Base-by-base conservation (phyloP, 805 yeast species). In the Saturnispora gosingensis region DNA sequence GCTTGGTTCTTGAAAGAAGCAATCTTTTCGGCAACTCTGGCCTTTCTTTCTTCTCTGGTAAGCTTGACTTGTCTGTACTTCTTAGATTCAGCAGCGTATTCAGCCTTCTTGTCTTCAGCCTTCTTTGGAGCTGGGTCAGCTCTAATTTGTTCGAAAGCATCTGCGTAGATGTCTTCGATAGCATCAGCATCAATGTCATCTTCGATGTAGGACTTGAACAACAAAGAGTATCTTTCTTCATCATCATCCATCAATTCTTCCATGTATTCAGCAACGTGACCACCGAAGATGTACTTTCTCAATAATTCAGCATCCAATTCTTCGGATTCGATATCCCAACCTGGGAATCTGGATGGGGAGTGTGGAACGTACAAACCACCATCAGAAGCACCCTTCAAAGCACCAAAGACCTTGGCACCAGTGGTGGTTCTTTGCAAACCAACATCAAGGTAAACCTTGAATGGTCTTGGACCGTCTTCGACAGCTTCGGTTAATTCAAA, bases 361-460 rank as follows among this genome's bases (percentile, higher is more conserved):
- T 93, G 99, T 66, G 99, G 99, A 72, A 93, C 81, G 90, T 86
- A 88, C 70, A 93, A 81, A 69, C 99, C 99, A 87, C 99, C 99
- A 74, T 93, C 99, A 61, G 98, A 91, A 71, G 99, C 99, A 86
- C 99, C 99, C 85, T 93, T 93, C 71, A 93, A 81, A 72, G 93
- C 97, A 88, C 98, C 99, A 70, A 93, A 93, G 74, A 93, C 82
- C 78, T 96, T 88, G 72, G 98, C 97, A 88, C 99, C 99, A 70
- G 98, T 90, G 80, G 99, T 93, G 79, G 99, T 89, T 85, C 99
- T 90, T 79, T 89, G 95, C 75, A 93, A 81, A 88, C 99, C 99
- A 71, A 93, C 90, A 74, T 93, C 99, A 72, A 93, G 83, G 88
- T 82, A 93, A 65, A 90, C 97, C 85, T 93, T 93, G 96, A 93